Evolutionary conservation across 2,329 filamentous ascomycete species (phyloP), one percentile per base, ranked within the genome.

Genomic region (Epichloe sylvatica): DNA sequence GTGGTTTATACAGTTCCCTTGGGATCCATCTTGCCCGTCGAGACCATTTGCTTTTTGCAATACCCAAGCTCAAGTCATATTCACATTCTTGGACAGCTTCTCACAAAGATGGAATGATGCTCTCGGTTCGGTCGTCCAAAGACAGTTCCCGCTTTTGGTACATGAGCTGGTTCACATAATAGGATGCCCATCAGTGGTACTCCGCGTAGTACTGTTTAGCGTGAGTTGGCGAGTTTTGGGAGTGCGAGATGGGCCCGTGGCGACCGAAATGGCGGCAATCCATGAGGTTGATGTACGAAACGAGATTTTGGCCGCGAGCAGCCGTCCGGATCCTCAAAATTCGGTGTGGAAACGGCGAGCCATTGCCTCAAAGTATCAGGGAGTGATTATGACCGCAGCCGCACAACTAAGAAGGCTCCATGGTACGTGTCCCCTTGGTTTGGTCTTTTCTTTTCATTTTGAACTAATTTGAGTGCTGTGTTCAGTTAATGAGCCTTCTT

Each of bases 131-230:
- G 44, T 60, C 12, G 15, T 34, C n/a, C 0, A 25, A 5, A 59
- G 62, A 21, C 47, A 35, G 19, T 63, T 57, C 35, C 66, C 66
- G 0, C 45, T 65, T 3, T 52, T 64, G 17, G 53, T 57, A 2
- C 56, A 47, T 15, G 64, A 68, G 47, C 21, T 62, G 25, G 49
- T 13, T 6, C 6, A 48, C 1, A 6, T 45, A 4, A 50, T 68
- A 2, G 45, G 46, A 39, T 67, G 64, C 40, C 36, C 42, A 7
- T 65, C 64, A 5, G 38, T 38, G 5, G 45, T 52, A 3, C 43
- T 65, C 5, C 56, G 59, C 17, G 47, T 50, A 6, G 52, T 62
- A 38, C 44, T 67, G 1, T 68, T 65, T 42, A 62, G 54, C 11
- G 51, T 57, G 36, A 65, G 57, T 36, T 62, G 62, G 30, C 57